phyloP scores from a whole-genome alignment of 2,329 filamentous ascomycete species.

The Colletotrichum sp. region DNA sequence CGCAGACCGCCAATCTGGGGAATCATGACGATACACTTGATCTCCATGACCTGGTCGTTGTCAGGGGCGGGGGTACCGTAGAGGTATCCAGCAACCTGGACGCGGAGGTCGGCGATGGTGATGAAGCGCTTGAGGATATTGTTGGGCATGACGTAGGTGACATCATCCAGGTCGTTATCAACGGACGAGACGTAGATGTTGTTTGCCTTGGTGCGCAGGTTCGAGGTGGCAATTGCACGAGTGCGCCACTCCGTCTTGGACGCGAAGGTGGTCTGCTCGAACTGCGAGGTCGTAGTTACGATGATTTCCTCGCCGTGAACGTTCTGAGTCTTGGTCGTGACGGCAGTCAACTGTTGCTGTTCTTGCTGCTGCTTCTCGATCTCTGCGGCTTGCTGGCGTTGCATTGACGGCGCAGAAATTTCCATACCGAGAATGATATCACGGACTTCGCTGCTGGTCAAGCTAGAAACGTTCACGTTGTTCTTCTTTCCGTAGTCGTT shows the following conservation, averaged over 20 bases:
- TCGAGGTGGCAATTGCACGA: constrained; percentile 93
- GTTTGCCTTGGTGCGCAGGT: constrained; percentile 90
- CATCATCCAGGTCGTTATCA: constrained; percentile 87
- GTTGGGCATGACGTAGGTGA: constrained; percentile 99
- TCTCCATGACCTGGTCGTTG: constrained; percentile 96
- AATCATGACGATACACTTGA: constrained; percentile 96
- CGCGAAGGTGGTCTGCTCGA: constrained; percentile 96
- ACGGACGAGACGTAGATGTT: constrained; percentile 99
- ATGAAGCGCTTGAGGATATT: constrained; percentile 99
- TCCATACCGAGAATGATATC: constrained; percentile 99
- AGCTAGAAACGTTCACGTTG: constrained; percentile 96
- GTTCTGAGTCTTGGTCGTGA: constrained; percentile 98
- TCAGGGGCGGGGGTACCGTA: constrained; percentile 93
- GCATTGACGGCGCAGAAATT: constrained; percentile 96
- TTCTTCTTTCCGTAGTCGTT: constrained; percentile 99
- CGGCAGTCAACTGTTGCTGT: constrained; percentile 93
- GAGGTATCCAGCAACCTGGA: constrained; percentile 94
- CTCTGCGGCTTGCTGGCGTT: constrained; percentile 96
- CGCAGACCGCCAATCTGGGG: constrained; percentile 94
- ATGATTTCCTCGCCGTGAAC: constrained; percentile 97
- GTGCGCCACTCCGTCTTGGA: constrained; percentile 99
- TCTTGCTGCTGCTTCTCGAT: constrained; percentile 99
- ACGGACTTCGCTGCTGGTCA: constrained; percentile 95
- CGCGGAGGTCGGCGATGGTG: constrained; percentile 92
- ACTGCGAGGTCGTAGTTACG: constrained; percentile 96